Evolutionary conservation across 139 green algal genomes (phyloP), one percentile per base, ranked within the genome.

Genomic region (Trebouxia sp.): DNA sequence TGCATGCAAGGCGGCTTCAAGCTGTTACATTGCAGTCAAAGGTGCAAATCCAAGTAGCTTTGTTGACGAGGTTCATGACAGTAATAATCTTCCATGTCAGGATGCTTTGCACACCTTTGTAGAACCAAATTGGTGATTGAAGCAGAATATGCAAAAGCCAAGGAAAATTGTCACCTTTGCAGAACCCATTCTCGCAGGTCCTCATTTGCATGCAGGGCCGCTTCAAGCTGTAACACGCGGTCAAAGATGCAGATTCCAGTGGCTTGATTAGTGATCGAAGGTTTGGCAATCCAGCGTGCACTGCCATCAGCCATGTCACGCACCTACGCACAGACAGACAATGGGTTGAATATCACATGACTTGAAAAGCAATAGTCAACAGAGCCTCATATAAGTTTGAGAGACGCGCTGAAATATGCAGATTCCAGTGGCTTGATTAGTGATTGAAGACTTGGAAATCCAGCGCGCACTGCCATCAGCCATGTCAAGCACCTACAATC

Each of bases 361-460:
- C 2, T 28, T 17, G 4, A 10, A 22, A 58, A 58, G 26, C 50
- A 58, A 5, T 5, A 58, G 20, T 28, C 2, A 58, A 17, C 22
- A 22, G 50, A 58, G 50, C 50, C 3, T 58, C 50, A n/a, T n/a
- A n/a, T n/a, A n/a, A n/a, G n/a, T n/a, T n/a, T 41, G 26, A 11
- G 30, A 56, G 35, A 85, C 82, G 14, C 78, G 39, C 67, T 88
- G 62, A 69, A 90, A 86, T 32, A 90, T 66, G 38, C 65, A 82
- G 43, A 90, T 80, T 37, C 81, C 78, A 0, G 53, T 42, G 32
- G 74, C 86, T 75, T 88, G 86, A 65, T 90, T 90, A 26, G 83
- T 87, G 41, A 90, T 82, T 42, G 79, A 86, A 10, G 86, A 84
- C 82, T 90, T 90, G 28, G 80, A 81, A 53, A 90, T 90, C 86